Conservation (phyloP, 1,284 basidiomycete species). For the Rhodotorula sp. region DNA sequence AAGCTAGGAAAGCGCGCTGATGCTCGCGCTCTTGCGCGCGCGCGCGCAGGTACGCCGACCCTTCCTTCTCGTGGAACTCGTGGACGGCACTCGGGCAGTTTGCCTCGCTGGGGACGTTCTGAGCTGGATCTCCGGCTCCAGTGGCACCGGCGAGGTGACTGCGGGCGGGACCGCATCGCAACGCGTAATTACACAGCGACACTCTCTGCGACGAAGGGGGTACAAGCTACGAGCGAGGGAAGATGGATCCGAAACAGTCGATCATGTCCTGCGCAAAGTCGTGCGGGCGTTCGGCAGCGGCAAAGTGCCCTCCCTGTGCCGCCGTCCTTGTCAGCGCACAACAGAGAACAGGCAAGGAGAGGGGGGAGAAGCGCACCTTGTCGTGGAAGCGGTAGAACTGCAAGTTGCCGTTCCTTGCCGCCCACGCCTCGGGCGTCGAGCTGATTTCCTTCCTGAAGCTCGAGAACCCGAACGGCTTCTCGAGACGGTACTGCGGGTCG, state of each 20-base stretch:
- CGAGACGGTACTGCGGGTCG: constrained; percentile 44
- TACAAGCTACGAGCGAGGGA: constrained; percentile 1
- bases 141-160: neutral
- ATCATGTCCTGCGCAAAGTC: constrained; percentile 49
- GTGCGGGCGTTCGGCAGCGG: constrained; percentile 53
- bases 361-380: constrained; percentile 44
- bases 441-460: constrained; percentile 53
- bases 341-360: neutral
- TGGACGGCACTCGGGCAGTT: constrained; percentile 20
- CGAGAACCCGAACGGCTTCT: constrained; percentile 53
- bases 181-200: neutral
- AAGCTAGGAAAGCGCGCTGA: neutral
- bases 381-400: constrained; percentile 50
- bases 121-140: constrained; percentile 24
- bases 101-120: constrained; percentile 11
- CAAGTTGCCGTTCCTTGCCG: constrained; percentile 50
- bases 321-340: neutral
- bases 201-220: too few species aligned
- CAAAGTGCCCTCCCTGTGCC: constrained; percentile 52
- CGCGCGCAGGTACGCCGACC: constrained; percentile 11
- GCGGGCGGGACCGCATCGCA: constrained; percentile 7
- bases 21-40: too few species aligned
- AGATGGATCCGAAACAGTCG: constrained; percentile 49
- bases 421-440: constrained; percentile 51
- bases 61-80: constrained; percentile 23